Evolutionary conservation across 352 stramenopile species (phyloP), one percentile per base, ranked within the genome.

Genomic region (Phytopythium litorale): DNA sequence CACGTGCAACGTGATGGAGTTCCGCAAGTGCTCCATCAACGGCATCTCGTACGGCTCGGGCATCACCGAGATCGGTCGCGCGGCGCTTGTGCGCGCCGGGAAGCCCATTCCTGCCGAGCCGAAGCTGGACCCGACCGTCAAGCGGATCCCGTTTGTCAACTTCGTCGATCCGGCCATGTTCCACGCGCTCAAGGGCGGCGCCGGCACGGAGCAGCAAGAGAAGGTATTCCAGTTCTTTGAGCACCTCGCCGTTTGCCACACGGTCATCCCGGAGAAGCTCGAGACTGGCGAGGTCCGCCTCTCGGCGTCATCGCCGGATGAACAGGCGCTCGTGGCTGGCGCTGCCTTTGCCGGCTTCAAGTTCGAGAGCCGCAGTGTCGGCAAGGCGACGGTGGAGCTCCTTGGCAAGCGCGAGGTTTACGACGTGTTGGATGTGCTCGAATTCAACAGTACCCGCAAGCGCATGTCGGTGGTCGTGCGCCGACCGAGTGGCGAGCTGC

Each of bases 1-100:
- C 11, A 98, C 93, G 32, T 88, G 88, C 60, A 98, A 98, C 67
- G 70, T 97, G 33, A 98, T 98, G 92, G 81, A 97, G 59, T 98
- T 98, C 71, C 96, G 97, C 62, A 91, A 94, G 51, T 98, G 88
- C 68, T 97, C 84, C 35, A 94, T 98, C 54, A 91, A 96, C 63
- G 91, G 89, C 37, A 79, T 89, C 59, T 78, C 86, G 21, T 98
- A 98, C 73, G 95, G 95, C 15, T 92, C 87, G 0, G 84, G 86
- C 7, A 78, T 89, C 28, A 95, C 86, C 7, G 83, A 94, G 65
- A 95, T 95, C 51, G 87, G 82, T 23, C 72, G 79, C 12, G 85
- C 83, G 0, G 83, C 80, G 3, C 66, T 91, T 0, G 61, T 79
- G 40, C 78, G 81, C 28, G 79, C 81, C 16, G 77, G 77, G 1